These are phyloP conservation scores for Fistulinella cinereoalba DNA, from an alignment of 1,284 basidiomycete genomes.

Conservation along the genomic window DNA sequence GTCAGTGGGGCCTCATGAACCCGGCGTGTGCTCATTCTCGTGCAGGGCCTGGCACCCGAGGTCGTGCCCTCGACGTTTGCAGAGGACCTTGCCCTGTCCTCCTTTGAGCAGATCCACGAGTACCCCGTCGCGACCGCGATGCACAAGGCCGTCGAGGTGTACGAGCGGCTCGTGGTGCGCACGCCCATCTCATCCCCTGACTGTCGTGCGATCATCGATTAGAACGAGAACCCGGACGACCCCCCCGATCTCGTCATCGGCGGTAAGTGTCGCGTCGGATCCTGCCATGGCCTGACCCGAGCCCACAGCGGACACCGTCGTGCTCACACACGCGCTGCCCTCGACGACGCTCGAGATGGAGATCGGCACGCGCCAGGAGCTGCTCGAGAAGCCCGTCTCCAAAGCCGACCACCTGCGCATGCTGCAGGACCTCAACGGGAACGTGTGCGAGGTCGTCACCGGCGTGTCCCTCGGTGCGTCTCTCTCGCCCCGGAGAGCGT, in stretches of 20 bases:
- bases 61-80: conserved; percentile 86
- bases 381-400: conserved; percentile 85
- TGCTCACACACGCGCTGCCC: conserved; percentile 74
- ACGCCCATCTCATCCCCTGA: not conserved
- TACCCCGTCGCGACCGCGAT: conserved; percentile 93
- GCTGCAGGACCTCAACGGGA: conserved; percentile 85
- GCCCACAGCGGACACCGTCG: conserved; percentile 81
- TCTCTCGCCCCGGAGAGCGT: not conserved
- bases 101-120: conserved; percentile 80
- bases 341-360: conserved; percentile 50
- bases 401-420: conserved; percentile 86
- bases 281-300: not conserved
- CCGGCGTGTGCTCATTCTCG: too few species aligned
- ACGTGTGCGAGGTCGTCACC: conserved; percentile 87
- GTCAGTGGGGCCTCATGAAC: conserved; percentile 58
- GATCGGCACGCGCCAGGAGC: conserved; percentile 52
- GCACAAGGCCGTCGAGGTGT: conserved; percentile 93
- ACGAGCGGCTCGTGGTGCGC: conserved; percentile 76
- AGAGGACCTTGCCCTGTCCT: conserved; percentile 72
- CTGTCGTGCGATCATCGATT: too few species aligned
- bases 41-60: conserved; percentile 84
- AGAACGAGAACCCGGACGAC: conserved; percentile 71
- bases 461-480: conserved; percentile 72
- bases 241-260: conserved; percentile 93
- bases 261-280: conserved; percentile 45